Base-by-base conservation (phyloP, 495 filamentous ascomycete species). In the Neurospora sp. region DNA sequence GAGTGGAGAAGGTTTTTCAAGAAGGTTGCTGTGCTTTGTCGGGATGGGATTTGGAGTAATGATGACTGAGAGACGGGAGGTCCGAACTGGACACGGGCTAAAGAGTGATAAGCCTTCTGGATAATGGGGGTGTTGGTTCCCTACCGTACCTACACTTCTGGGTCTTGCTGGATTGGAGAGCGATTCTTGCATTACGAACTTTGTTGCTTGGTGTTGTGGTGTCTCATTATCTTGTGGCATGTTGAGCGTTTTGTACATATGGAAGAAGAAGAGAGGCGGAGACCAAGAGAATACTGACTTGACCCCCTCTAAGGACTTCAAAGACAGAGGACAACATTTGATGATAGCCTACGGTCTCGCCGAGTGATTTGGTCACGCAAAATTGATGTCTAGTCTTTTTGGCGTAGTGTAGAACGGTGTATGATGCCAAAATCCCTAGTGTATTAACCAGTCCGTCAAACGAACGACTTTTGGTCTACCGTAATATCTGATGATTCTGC, bases 1-100 rank as follows among this genome's bases (percentile, higher is more conserved):
- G 96, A 98, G 86, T 99, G 96, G 96, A 87, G 96, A 72, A 87
- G 96, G 70, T 95, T 99, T 79, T 99, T 99, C 86, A 99, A 98
- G 83, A 93, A 91, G 81, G 89, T 97, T 14, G 91, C 91, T 20
- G 84, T 95, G 73, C 83, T 95, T 39, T 96, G 94, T 84, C 91
- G 91, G 80, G 94, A 97, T 77, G 93, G 88, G 6, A 88, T 98
- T 54, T 88, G 81, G 75, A 96, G 81, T 70, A 81, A 80, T 54
- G 82, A 85, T 70, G 16, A 35, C 2, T 37, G 20, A 60, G 20
- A 54, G 44, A 31, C 27, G 27, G 35, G 35, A 35, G 35, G 3
- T 35, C 35, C 35, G 35, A 31, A 31, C 27, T 31, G 2, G 27
- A 31, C 2, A 31, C 27, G 27, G 27, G 27, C 27, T 31, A 31